phyloP scores from a whole-genome alignment of 1,284 basidiomycete species.

The Sanghuangporus sanghuang region DNA sequence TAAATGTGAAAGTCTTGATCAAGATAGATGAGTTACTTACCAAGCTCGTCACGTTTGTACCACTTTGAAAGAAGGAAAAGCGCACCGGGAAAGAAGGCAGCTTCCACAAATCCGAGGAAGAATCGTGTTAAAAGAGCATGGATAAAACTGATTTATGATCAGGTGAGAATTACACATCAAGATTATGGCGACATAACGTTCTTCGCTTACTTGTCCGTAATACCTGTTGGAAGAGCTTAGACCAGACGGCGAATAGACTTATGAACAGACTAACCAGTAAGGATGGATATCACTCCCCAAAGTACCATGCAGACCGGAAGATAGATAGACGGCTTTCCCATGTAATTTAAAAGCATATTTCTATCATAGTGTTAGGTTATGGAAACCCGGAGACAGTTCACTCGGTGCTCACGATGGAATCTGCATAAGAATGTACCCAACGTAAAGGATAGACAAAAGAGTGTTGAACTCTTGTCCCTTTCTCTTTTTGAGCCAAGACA shows the following conservation, averaged over 20 bases:
- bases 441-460: conserved; percentile 66
- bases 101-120: conserved; percentile 51
- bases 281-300: conserved; percentile 64
- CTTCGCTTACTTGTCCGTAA: conserved; percentile 36
- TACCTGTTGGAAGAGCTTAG: conserved; percentile 30
- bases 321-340: conserved; percentile 71
- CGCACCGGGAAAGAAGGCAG: conserved; percentile 24
- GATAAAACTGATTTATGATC: conserved; percentile 47
- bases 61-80: conserved; percentile 26
- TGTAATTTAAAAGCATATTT: conserved; percentile 69
- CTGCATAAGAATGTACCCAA: conserved; percentile 19
- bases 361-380: conserved; percentile 29
- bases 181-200: conserved; percentile 29
- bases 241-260: neutral
- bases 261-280: conserved; percentile 41
- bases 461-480: conserved; percentile 64
- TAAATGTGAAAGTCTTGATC: neutral
- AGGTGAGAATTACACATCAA: conserved; percentile 46
- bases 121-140: conserved; percentile 70
- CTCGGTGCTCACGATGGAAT: conserved; percentile 48
- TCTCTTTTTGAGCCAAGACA: neutral
- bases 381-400: neutral
- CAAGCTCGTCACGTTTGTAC: conserved; percentile 18
- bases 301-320: conserved; percentile 65
- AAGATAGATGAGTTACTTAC: neutral